Conservation (phyloP, 441 rosid genomes). For the Sinapis alba region DNA sequence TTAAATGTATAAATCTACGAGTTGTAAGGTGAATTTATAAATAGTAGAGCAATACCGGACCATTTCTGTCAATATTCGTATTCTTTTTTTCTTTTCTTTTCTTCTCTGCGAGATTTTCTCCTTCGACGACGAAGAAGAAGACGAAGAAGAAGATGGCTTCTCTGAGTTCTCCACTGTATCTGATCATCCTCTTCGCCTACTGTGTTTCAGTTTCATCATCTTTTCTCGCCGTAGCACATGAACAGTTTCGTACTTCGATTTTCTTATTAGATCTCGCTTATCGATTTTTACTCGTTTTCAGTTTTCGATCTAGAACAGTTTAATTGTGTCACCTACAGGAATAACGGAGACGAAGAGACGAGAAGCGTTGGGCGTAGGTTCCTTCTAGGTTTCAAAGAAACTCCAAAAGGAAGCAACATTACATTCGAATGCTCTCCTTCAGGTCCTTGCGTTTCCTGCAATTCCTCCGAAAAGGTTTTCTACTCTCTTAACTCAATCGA, state of each 20-base stretch:
- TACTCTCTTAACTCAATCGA: neutral
- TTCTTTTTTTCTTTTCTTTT: neutral
- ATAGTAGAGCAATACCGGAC: neutral
- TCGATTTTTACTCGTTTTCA: conserved; percentile 20
- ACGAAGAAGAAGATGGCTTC: conserved; percentile 36
- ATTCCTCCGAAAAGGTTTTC: conserved; percentile 67
- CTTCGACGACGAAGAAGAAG: conserved; percentile 12
- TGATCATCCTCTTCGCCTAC: conserved; percentile 32
- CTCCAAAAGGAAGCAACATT: conserved; percentile 58
- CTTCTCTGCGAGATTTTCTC: neutral
- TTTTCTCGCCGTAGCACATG: conserved; percentile 14
- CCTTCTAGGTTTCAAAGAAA: conserved; percentile 71
- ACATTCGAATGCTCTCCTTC: conserved; percentile 86
- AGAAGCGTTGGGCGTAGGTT: conserved; percentile 47
- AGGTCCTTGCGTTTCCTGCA: conserved; percentile 85
- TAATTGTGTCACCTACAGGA: neutral
- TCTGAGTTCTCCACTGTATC: neutral
- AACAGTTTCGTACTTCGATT: conserved; percentile 31
- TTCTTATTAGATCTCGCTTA: conserved; percentile 3
- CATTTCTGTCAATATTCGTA: neutral
- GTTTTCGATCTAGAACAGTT: neutral
- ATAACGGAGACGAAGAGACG: conserved; percentile 19
- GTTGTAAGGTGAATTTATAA: neutral
- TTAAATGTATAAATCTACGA: neutral
- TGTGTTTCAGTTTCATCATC: conserved; percentile 20